Percentiles rank a stretch among this genome's conserved stretches.
These are phyloP conservation scores for Protomyces macrosporus DNA, from an alignment of 1,139 yeast genomes.

Conservation along the genomic window DNA sequence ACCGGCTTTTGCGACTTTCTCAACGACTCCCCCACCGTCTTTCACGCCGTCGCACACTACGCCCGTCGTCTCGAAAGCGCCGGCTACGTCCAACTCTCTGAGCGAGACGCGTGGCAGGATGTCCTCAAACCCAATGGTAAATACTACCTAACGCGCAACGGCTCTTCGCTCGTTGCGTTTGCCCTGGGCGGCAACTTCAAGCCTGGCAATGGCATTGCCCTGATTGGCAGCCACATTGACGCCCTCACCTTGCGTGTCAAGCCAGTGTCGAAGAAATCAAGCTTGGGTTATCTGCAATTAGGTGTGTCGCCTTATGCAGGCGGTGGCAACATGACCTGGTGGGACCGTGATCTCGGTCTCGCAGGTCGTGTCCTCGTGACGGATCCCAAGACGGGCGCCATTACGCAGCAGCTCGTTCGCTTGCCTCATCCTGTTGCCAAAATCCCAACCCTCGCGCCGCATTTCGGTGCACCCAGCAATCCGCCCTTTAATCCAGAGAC, in stretches of 20 bases:
- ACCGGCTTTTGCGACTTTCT: conserved; percentile 63
- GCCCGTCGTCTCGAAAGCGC: conserved; percentile 37
- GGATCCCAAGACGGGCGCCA: conserved; percentile 46
- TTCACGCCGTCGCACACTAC: conserved; percentile 72
- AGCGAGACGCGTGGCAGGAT: conserved; percentile 62
- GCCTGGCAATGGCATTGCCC: conserved; percentile 75
- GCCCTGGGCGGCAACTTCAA: conserved; percentile 60
- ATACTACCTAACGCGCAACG: conserved; percentile 72
- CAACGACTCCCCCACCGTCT: conserved; percentile 83
- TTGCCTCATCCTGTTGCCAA: conserved; percentile 78
- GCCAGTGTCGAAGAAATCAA: conserved; percentile 69
- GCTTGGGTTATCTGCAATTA: conserved; percentile 72
- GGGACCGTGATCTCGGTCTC: conserved; percentile 85
- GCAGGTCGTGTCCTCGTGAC: conserved; percentile 85
- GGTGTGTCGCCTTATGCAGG: conserved; percentile 96
- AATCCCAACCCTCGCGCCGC: conserved; percentile 95
- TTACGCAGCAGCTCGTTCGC: conserved; percentile 65
- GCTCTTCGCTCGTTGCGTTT: conserved; percentile 77
- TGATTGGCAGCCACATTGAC: conserved; percentile 89
- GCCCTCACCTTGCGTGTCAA: conserved; percentile 68
- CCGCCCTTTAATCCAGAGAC: conserved; percentile 84
- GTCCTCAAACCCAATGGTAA: conserved; percentile 51
- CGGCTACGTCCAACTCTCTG: conserved; percentile 67
- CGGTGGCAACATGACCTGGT: conserved; percentile 71
- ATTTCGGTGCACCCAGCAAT: conserved; percentile 71